These are phyloP conservation scores for Warburgia ugandensis DNA, from an alignment of 164 flowering plant species.

Conservation along the genomic window DNA sequence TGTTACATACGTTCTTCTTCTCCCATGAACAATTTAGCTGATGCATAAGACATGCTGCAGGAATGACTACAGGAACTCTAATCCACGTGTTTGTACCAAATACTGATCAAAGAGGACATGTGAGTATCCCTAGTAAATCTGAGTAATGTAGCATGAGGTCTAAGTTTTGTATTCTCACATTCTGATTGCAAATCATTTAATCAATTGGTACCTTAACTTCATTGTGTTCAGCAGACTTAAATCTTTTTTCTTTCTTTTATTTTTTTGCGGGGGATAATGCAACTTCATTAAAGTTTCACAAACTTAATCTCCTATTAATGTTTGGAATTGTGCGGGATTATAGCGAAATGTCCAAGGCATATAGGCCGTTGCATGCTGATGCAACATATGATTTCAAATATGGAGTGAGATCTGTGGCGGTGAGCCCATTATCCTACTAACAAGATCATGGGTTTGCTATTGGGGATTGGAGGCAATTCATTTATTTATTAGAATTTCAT, in stretches of 20 bases:
- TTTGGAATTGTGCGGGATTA: too few species aligned
- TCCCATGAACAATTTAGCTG: background rate
- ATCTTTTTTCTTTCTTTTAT: background rate
- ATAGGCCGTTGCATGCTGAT: slow-evolving; percentile 99
- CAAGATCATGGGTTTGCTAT: background rate
- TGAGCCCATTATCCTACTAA: slow-evolving; percentile 16
- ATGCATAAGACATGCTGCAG: slow-evolving; percentile 34
- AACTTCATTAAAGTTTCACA: too few species aligned
- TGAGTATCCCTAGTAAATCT: slow-evolving; percentile 33
- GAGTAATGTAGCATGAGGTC: too few species aligned
- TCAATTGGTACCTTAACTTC: too few species aligned
- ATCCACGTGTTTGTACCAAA: slow-evolving; percentile 85
- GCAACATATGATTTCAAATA: slow-evolving; percentile 96
- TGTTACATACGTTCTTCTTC: too few species aligned
- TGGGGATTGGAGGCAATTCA: too few species aligned
- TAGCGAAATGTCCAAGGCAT: slow-evolving; percentile 80
- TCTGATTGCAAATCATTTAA: too few species aligned
- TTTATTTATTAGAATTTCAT: too few species aligned
- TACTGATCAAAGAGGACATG: slow-evolving; percentile 93
- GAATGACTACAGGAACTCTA: slow-evolving; percentile 87
- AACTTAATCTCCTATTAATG: too few species aligned
- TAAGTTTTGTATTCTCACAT: too few species aligned
- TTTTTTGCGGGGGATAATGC: too few species aligned
- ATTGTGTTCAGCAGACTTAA: too few species aligned
- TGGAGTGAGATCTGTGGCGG: slow-evolving; percentile 94